Conservation (phyloP, 2,329 filamentous ascomycete species). For the Pseudopithomyces chartarum region DNA sequence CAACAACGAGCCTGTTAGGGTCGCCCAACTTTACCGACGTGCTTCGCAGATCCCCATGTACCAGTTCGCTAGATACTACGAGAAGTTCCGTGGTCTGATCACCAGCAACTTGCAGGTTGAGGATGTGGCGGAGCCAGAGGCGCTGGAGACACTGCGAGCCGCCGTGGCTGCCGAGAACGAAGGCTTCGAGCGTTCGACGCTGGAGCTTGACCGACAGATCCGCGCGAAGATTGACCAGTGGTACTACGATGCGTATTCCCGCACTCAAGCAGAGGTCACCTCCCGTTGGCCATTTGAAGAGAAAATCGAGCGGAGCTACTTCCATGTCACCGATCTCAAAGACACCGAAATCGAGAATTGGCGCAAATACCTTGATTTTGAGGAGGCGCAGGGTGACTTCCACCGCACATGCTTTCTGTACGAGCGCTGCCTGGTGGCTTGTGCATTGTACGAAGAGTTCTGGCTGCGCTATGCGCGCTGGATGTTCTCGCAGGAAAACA, state of each 20-base stretch:
- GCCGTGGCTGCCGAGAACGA: slow-evolving; percentile 71
- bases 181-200: slow-evolving; percentile 62
- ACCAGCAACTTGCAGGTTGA: slow-evolving; percentile 71
- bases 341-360: slow-evolving; percentile 84
- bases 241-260: slow-evolving; percentile 80
- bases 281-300: slow-evolving; percentile 96
- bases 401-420: slow-evolving; percentile 81
- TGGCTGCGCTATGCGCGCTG: slow-evolving; percentile 97
- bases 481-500: slow-evolving; percentile 80
- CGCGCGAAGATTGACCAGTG: slow-evolving; percentile 78
- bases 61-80: slow-evolving; percentile 93
- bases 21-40: slow-evolving; percentile 81
- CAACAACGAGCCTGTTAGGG: slow-evolving; percentile 60
- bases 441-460: slow-evolving; percentile 95
- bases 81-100: slow-evolving; percentile 77
- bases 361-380: slow-evolving; percentile 96
- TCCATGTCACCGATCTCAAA: slow-evolving; percentile 92
- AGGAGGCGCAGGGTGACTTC: slow-evolving; percentile 82
- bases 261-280: slow-evolving; percentile 83
- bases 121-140: slow-evolving; percentile 73
- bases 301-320: slow-evolving; percentile 94
- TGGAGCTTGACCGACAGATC: slow-evolving; percentile 83
- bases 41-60: slow-evolving; percentile 92
- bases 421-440: slow-evolving; percentile 90
- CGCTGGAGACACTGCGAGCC: slow-evolving; percentile 68